These are phyloP conservation scores for Aspergillus diversus DNA, from an alignment of 495 filamentous ascomycete species.

Conservation along the genomic window DNA sequence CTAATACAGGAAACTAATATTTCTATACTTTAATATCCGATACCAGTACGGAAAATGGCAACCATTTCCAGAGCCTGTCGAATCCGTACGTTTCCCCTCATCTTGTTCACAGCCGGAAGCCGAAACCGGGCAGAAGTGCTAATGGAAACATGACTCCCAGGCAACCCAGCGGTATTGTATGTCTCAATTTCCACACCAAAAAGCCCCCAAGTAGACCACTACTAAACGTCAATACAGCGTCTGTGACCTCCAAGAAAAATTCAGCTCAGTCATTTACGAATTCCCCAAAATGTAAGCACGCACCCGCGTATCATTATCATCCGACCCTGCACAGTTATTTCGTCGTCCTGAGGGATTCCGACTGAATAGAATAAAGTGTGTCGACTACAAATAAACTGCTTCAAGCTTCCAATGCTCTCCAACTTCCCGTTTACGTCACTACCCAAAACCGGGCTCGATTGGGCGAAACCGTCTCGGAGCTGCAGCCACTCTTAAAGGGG, in stretches of 20 bases:
- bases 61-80: slow-evolving; percentile 34
- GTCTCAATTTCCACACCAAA: slow-evolving; percentile 22
- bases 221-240: slow-evolving; percentile 59
- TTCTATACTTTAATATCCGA: neutral
- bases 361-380: slow-evolving; percentile 21
- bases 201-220: slow-evolving; percentile 9
- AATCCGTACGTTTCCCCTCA: slow-evolving; percentile 35
- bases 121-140: slow-evolving; percentile 14
- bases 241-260: slow-evolving; percentile 96
- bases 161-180: slow-evolving; percentile 72
- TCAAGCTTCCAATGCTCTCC: slow-evolving; percentile 58
- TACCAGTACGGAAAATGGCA: slow-evolving; percentile 33
- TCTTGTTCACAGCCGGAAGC: neutral
- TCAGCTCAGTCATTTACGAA: slow-evolving; percentile 78
- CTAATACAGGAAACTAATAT: neutral
- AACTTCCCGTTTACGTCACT: slow-evolving; percentile 79
- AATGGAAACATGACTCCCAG: slow-evolving; percentile 39
- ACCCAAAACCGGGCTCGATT: slow-evolving; percentile 80
- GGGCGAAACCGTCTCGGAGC: slow-evolving; percentile 75
- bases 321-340: neutral
- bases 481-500: slow-evolving; percentile 46
- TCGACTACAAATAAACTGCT: slow-evolving; percentile 48
- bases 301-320: neutral
- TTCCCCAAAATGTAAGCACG: slow-evolving; percentile 72
- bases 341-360: too few relatives aligned